phyloP scores from a whole-genome alignment of 768 basidiomycete species.

The Lactarius sanguifluus region DNA sequence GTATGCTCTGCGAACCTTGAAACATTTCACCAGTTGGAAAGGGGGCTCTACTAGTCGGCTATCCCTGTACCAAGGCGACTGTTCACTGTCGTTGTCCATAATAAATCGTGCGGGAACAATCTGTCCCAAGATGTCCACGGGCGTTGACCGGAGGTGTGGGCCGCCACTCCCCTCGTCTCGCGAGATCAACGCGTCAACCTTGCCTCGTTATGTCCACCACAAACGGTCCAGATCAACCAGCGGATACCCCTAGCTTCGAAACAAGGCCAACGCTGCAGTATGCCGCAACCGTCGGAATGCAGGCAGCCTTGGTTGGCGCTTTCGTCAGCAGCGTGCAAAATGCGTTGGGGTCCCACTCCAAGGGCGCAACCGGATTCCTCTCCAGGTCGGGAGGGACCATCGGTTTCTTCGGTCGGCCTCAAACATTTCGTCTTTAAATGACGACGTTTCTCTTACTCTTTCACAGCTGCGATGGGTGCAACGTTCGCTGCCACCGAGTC shows the following conservation, averaged over 20 bases:
- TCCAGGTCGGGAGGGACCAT: slow-evolving; percentile 88
- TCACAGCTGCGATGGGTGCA: slow-evolving; percentile 82
- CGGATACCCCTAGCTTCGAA: slow-evolving; percentile 38
- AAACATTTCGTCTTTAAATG: neutral
- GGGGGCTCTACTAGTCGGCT: slow-evolving; percentile 37
- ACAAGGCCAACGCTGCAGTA: slow-evolving; percentile 56
- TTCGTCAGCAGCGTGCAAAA: slow-evolving; percentile 77
- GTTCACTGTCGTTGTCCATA: slow-evolving; percentile 17
- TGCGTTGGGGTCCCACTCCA: slow-evolving; percentile 71
- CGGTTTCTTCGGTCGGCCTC: slow-evolving; percentile 79
- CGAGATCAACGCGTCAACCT: neutral
- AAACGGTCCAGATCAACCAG: slow-evolving; percentile 13
- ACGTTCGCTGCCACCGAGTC: slow-evolving; percentile 84
- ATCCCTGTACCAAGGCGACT: slow-evolving; percentile 38
- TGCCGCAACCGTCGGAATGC: slow-evolving; percentile 58
- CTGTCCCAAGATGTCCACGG: slow-evolving; percentile 10
- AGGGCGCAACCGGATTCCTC: slow-evolving; percentile 82
- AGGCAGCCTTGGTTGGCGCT: slow-evolving; percentile 63
- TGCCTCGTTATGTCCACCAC: slow-evolving; percentile 22
- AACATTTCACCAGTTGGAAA: slow-evolving; percentile 44
- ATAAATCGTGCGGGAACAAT: neutral
- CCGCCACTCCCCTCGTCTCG: neutral
- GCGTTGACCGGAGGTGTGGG: slow-evolving; percentile 10
- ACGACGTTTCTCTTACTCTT: neutral
- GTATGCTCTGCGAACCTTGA: slow-evolving; percentile 43